A percentile compares a stretch with the other conserved stretches of the same genome.
Conservation (phyloP, 2,329 filamentous ascomycete species). For the Ceratocystis papillata region DNA sequence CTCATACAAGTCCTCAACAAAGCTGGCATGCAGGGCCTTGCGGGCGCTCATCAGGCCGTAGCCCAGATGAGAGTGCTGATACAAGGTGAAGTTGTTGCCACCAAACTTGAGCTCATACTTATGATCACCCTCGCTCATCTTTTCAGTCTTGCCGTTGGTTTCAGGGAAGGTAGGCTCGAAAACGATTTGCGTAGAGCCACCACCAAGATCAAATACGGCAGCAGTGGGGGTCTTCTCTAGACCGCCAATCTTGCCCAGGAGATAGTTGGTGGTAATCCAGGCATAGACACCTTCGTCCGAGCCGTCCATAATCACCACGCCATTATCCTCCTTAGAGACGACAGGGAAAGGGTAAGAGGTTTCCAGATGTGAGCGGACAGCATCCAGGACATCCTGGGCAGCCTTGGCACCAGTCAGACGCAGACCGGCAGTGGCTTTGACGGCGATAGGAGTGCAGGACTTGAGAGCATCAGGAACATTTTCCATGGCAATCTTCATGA, state of each 20-base stretch:
- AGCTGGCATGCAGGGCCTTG: constrained; percentile 65
- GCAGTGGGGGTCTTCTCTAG: constrained; percentile 84
- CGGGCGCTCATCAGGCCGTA: constrained; percentile 95
- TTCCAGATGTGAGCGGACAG: constrained; percentile 76
- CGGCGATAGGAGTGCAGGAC: constrained; percentile 86
- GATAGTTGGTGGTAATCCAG: constrained; percentile 98
- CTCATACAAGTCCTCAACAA: constrained; percentile 62
- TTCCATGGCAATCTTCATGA: constrained; percentile 77
- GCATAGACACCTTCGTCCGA: constrained; percentile 96
- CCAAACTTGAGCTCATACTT: constrained; percentile 89
- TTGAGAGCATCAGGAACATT: constrained; percentile 81
- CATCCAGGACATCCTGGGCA: constrained; percentile 71
- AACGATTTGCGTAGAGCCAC: constrained; percentile 95
- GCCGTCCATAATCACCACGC: constrained; percentile 95
- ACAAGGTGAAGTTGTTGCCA: constrained; percentile 80
- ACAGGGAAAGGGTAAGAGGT: constrained; percentile 90
- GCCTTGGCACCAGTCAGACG: constrained; percentile 73
- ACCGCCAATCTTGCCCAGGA: constrained; percentile 91
- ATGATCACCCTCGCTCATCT: constrained; percentile 81
- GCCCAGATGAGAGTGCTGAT: constrained; percentile 95
- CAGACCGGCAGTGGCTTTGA: constrained; percentile 92
- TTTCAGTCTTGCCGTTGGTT: constrained; percentile 65
- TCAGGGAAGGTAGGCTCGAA: constrained; percentile 86
- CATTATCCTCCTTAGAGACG: constrained; percentile 70
- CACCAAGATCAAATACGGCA: constrained; percentile 89